Percentiles rank a stretch among this genome's conserved stretches.
phyloP scores from a whole-genome alignment of 176 grass and related monocot species.

The Carex cristatella region DNA sequence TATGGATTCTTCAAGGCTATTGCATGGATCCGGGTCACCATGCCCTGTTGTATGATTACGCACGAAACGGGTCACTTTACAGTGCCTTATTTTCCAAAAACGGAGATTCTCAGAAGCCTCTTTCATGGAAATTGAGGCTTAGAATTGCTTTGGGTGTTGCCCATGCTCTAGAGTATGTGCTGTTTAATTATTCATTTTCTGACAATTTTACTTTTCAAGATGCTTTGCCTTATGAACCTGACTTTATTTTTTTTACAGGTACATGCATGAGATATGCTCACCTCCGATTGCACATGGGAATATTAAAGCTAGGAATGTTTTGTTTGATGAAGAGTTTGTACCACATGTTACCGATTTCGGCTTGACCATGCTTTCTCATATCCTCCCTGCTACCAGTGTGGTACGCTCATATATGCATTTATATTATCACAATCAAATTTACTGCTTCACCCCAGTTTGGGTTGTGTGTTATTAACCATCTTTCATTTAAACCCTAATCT shows the following conservation, averaged over 20 bases:
- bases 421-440: conserved; percentile 16
- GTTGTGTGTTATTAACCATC: neutral
- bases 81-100: conserved; percentile 61
- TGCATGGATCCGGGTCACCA: conserved; percentile 76
- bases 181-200: neutral
- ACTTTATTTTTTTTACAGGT: conserved; percentile 39
- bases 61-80: conserved; percentile 76
- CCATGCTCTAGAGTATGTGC: conserved; percentile 81
- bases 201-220: neutral
- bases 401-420: conserved; percentile 27
- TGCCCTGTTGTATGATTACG: conserved; percentile 64
- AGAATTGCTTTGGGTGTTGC: conserved; percentile 88
- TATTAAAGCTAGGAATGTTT: conserved; percentile 85
- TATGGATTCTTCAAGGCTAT: conserved; percentile 66
- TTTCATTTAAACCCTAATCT: neutral
- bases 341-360: conserved; percentile 80
- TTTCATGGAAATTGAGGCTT: conserved; percentile 91
- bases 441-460: neutral
- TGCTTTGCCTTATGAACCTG: conserved; percentile 14
- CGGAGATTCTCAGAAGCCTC: conserved; percentile 42
- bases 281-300: conserved; percentile 89
- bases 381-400: conserved; percentile 41
- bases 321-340: conserved; percentile 88
- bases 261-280: conserved; percentile 70
- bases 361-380: conserved; percentile 56